Percentiles rank a stretch among this genome's conserved stretches.
These are phyloP conservation scores for Saxophila tyrrhenica DNA, from an alignment of 495 filamentous ascomycete species.

Conservation along the genomic window DNA sequence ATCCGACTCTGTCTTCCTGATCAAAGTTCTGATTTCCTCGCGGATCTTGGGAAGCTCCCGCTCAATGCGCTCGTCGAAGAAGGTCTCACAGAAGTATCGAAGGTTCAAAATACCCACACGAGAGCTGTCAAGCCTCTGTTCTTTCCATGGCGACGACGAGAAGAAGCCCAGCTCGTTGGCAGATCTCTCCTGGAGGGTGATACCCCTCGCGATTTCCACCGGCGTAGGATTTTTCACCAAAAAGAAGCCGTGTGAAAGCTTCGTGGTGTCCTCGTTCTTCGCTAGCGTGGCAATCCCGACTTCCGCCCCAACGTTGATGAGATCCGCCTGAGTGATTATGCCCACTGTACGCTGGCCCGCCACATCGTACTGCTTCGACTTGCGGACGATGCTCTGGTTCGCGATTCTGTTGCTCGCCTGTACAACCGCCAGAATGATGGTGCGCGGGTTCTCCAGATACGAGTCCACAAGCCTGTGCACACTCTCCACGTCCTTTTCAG, in stretches of 20 bases:
- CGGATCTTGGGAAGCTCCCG: slow-evolving; percentile 13
- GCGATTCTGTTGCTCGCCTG: slow-evolving; percentile 11
- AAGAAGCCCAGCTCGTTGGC: slow-evolving; percentile 6
- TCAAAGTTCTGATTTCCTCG: slow-evolving; percentile 5
- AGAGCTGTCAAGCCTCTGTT: slow-evolving; percentile 1
- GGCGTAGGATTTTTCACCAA: slow-evolving; percentile 35
- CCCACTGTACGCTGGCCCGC: slow-evolving; percentile 7
- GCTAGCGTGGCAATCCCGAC: slow-evolving; percentile 27
- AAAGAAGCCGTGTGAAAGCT: slow-evolving; percentile 22
- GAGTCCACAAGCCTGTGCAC: slow-evolving; percentile 8
- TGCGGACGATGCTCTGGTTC: slow-evolving; percentile 10
- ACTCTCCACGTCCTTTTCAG: slow-evolving; percentile 5
- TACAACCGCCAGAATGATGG: slow-evolving; percentile 17
- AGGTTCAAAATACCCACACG: slow-evolving; percentile 6
- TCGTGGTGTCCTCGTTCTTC: slow-evolving; percentile 25
- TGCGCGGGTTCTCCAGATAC: slow-evolving; percentile 11
- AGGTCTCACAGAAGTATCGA: neutral
- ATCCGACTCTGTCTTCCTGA: neutral
- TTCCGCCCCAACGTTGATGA: slow-evolving; percentile 30
- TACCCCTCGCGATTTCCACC: slow-evolving; percentile 1
- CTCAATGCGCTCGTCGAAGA: slow-evolving; percentile 10
- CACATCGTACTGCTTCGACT: slow-evolving; percentile 4
- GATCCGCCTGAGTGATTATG: slow-evolving; percentile 18
- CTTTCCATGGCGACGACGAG: slow-evolving; percentile 9
- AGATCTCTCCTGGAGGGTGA: slow-evolving; percentile 2